Conservation (phyloP, 1,284 basidiomycete species). For the Malassezia psittaci region DNA sequence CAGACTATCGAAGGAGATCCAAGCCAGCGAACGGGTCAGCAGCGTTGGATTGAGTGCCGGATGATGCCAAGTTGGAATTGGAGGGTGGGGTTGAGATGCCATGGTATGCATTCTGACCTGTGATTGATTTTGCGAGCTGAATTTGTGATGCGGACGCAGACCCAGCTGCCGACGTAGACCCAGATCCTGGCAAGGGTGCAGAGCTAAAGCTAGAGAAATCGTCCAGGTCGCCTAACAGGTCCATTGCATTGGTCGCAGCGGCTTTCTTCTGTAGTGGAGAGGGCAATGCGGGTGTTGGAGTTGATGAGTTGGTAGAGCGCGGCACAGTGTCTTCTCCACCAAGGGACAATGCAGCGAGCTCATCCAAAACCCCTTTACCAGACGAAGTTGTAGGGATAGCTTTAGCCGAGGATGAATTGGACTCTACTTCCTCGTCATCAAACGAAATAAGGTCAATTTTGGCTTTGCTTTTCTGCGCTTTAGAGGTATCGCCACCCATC, state of each 20-base stretch:
- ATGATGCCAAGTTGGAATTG: no score
- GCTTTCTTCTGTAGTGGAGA: not conserved
- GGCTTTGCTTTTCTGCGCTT: conserved; percentile 54
- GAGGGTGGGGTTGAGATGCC: no score
- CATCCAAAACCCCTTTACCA: conserved; percentile 22
- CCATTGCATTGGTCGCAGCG: not conserved
- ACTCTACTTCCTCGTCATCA: conserved; percentile 27
- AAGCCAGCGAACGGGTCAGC: conserved; percentile 41
- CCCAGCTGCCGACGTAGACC: no score
- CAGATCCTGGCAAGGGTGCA: no score
- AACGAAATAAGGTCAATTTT: conserved; percentile 51
- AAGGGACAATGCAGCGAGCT: conserved; percentile 34
- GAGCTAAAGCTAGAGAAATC: not conserved
- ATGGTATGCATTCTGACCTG: no score
- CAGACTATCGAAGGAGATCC: conserved; percentile 31
- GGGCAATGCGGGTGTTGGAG: not conserved
- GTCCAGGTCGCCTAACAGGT: conserved; percentile 16
- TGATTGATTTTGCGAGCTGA: no score
- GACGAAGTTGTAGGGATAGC: not conserved
- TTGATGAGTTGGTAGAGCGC: not conserved
- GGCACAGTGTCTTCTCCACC: not conserved
- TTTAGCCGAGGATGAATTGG: not conserved
- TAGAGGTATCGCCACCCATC: conserved; percentile 57
- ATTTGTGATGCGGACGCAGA: no score
- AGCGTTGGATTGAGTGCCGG: not conserved